Percentiles rank a stretch among this genome's conserved stretches.
Conservation (phyloP, 2,329 filamentous ascomycete genomes). For the Chaetomium sp. region DNA sequence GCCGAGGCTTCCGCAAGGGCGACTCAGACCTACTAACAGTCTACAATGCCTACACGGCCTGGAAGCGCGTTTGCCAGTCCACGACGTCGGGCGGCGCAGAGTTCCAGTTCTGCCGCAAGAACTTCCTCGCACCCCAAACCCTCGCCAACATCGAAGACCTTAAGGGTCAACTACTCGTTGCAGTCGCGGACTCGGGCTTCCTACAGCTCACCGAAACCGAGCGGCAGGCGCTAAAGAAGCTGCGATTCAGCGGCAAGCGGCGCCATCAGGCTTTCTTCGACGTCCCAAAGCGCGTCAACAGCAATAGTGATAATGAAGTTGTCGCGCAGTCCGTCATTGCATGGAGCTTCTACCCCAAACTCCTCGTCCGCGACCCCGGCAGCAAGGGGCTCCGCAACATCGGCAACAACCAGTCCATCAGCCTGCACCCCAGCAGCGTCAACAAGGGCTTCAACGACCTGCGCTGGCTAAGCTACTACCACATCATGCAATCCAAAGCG, state of each 20-base stretch:
- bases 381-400: constrained; percentile 86
- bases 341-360: constrained; percentile 94
- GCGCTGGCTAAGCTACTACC: constrained; percentile 90
- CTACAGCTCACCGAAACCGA: constrained; percentile 75
- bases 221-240: constrained; percentile 66
- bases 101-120: constrained; percentile 89
- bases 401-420: constrained; percentile 88
- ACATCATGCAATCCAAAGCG: constrained; percentile 90
- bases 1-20: constrained; percentile 76
- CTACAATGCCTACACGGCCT: constrained; percentile 90
- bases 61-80: constrained; percentile 79
- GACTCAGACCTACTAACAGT: constrained; percentile 91
- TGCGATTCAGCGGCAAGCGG: constrained; percentile 65
- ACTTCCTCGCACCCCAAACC: constrained; percentile 87
- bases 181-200: constrained; percentile 83
- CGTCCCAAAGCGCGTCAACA: constrained; percentile 74
- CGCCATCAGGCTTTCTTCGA: constrained; percentile 74
- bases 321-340: constrained; percentile 81
- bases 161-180: constrained; percentile 85
- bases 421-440: constrained; percentile 83
- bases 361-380: constrained; percentile 72
- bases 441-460: constrained; percentile 72
- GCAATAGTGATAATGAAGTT: constrained; percentile 77
- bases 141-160: constrained; percentile 92
- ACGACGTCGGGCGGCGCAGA: constrained; percentile 66